Base-by-base conservation (phyloP, 2,329 filamentous ascomycete genomes). In the Cucurbitaria berberidis region DNA sequence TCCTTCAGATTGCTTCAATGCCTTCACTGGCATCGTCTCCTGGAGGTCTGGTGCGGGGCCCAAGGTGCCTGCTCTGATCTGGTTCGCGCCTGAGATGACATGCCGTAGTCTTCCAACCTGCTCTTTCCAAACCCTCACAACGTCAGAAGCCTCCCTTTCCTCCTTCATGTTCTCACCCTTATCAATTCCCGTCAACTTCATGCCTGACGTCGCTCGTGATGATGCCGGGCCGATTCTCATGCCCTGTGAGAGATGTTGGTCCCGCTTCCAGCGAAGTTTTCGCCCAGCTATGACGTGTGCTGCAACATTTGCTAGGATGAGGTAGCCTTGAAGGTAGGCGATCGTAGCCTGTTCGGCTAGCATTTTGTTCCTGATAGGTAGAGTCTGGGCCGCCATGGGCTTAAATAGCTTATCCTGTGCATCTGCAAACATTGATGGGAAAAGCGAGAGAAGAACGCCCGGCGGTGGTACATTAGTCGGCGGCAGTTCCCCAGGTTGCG, bases 401-500 rank as follows among this genome's bases (percentile, higher is more conserved):
- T 85, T 85, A 72, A 91, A 87, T 1, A 93, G 80, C 19, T 81
- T 80, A 16, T 82, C 77, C 56, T 87, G 84, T 4, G 88, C 87
- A 24, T 87, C 80, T 18, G 84, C 80, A 55, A 96, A 85, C 5
- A 96, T 77, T 7, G 84, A 79, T 0, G 90, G 86, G 60, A 96
- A 91, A 7, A 91, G 75, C 8, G 89, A 87, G 19, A 98, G 81
- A 13, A 98, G 80, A 18, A 96, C 82, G 0, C 90, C 90, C 1
- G 93, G 93, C 4, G 93, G 93, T 9, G 93, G 93, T 7, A 97
- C 86, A 68, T 96, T 97, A 16, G 87, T 91, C 5, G 92, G 92
- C 5, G 91, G 89, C 21, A 76, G 55, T 49, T 74, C 70, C 26
- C 60, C 65, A 13, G 69, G 62, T 43, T 60, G 47, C 27, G 64